Evolutionary conservation across 495 filamentous ascomycete species (phyloP).

Genomic region (Hypomontagnella monticulosa): DNA sequence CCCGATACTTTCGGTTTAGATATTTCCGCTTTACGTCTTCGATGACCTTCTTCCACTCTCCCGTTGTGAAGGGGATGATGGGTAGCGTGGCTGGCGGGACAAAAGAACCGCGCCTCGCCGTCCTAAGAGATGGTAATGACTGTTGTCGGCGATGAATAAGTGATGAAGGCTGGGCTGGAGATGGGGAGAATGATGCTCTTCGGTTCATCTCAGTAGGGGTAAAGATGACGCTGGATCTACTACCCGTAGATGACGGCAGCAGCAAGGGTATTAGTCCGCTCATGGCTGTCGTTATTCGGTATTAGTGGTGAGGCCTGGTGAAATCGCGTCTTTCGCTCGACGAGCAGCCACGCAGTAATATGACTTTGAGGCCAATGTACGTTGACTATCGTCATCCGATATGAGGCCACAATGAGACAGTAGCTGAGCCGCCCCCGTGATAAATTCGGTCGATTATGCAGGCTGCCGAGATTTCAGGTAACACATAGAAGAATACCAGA

Average conservation of each 20-base stretch:
- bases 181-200: constrained; percentile 14
- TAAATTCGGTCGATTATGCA: constrained; percentile 37
- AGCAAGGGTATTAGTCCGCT: constrained; percentile 38
- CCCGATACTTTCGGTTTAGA: constrained; percentile 54
- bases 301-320: not conserved
- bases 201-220: constrained; percentile 18
- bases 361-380: constrained; percentile 15
- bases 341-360: constrained; percentile 12
- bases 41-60: constrained; percentile 57
- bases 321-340: not conserved
- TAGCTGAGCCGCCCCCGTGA: constrained; percentile 20
- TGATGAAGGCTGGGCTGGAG: constrained; percentile 6
- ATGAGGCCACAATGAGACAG: constrained; percentile 20
- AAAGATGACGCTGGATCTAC: constrained; percentile 4
- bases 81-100: constrained; percentile 12
- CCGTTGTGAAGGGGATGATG: constrained; percentile 29
- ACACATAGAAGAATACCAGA: constrained; percentile 15
- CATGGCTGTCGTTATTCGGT: constrained; percentile 24
- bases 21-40: constrained; percentile 59
- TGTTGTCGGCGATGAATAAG: constrained; percentile 38
- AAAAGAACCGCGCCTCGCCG: constrained; percentile 18
- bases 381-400: constrained; percentile 15
- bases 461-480: constrained; percentile 26
- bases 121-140: constrained; percentile 30
- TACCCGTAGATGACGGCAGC: constrained; percentile 31